A percentile compares a stretch with the other conserved stretches of the same genome.
phyloP scores from a whole-genome alignment of 2,329 filamentous ascomycete species.

The Magnaporthiopsis incrustans region DNA sequence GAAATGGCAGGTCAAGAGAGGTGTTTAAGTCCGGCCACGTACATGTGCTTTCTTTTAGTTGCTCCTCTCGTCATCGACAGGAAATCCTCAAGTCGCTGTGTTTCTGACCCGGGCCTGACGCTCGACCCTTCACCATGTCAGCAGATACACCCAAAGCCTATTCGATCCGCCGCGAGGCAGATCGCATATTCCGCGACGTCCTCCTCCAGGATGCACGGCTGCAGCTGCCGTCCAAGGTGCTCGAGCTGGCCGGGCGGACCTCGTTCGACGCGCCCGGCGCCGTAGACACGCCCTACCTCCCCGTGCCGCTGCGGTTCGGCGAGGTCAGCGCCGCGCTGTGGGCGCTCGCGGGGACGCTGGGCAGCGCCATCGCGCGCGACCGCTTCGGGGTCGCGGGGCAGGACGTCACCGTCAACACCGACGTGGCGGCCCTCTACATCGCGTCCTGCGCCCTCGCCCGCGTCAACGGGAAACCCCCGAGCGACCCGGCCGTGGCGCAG shows the following conservation, averaged over 20 bases:
- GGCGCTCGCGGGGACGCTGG: constrained; percentile 43
- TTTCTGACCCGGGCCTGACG: too few relatives aligned
- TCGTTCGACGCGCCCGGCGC: not conserved
- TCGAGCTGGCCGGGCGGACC: not conserved
- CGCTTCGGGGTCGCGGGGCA: constrained; percentile 35
- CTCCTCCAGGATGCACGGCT: constrained; percentile 3
- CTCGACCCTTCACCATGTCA: too few relatives aligned
- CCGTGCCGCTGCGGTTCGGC: constrained; percentile 14
- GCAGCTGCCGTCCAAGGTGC: not conserved
- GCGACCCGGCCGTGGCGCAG: constrained; percentile 32
- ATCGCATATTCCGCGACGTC: constrained; percentile 3
- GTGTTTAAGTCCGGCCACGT: too few relatives aligned
- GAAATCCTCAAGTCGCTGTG: too few relatives aligned
- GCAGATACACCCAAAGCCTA: not conserved
- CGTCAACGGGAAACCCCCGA: constrained; percentile 42
- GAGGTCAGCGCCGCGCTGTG: constrained; percentile 12
- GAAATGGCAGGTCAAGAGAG: too few relatives aligned
- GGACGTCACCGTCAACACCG: constrained; percentile 36
- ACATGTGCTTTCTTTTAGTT: too few relatives aligned
- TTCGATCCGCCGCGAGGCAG: constrained; percentile 2
- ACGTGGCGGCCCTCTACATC: constrained; percentile 43
- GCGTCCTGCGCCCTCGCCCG: constrained; percentile 51
- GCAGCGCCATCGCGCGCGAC: constrained; percentile 37
- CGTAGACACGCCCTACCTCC: constrained; percentile 15
- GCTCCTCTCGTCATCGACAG: too few relatives aligned